These are phyloP conservation scores for Sorghum bicolor DNA, from an alignment of 176 grass and related monocot species.

Conservation along the genomic window DNA sequence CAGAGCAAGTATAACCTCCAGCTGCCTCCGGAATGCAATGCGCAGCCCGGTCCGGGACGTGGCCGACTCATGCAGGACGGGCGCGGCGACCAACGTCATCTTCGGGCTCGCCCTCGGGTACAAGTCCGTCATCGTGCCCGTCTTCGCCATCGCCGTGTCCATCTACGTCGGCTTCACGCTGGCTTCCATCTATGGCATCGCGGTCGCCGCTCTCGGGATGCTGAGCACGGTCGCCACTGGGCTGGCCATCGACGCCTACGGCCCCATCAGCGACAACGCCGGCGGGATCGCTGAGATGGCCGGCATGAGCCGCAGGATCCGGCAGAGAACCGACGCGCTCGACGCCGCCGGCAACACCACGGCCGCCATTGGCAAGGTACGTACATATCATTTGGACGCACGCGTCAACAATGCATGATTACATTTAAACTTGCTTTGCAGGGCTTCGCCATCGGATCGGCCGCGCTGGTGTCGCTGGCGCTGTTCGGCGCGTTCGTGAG, in stretches of 20 bases:
- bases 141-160: constrained; percentile 52
- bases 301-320: constrained; percentile 55
- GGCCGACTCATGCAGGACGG: constrained; percentile 58
- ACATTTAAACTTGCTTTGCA: neutral
- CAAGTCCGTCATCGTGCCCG: constrained; percentile 67
- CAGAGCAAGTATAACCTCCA: neutral
- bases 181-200: constrained; percentile 70
- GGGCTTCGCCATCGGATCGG: constrained; percentile 84
- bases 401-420: neutral
- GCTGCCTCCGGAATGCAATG: neutral
- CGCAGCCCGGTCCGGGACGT: constrained; percentile 63
- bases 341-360: constrained; percentile 74
- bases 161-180: constrained; percentile 64
- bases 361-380: constrained; percentile 69
- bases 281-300: constrained; percentile 46
- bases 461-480: constrained; percentile 65
- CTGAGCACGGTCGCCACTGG: constrained; percentile 75
- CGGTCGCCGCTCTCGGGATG: constrained; percentile 66
- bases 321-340: constrained; percentile 57
- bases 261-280: constrained; percentile 71
- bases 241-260: constrained; percentile 66
- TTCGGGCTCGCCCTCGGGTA: constrained; percentile 74
- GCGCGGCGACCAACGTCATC: constrained; percentile 74
- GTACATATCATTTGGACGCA: neutral
- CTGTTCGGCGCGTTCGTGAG: constrained; percentile 78